These are phyloP conservation scores for Acidiella bohemica DNA, from an alignment of 495 filamentous ascomycete genomes.

Conservation along the genomic window DNA sequence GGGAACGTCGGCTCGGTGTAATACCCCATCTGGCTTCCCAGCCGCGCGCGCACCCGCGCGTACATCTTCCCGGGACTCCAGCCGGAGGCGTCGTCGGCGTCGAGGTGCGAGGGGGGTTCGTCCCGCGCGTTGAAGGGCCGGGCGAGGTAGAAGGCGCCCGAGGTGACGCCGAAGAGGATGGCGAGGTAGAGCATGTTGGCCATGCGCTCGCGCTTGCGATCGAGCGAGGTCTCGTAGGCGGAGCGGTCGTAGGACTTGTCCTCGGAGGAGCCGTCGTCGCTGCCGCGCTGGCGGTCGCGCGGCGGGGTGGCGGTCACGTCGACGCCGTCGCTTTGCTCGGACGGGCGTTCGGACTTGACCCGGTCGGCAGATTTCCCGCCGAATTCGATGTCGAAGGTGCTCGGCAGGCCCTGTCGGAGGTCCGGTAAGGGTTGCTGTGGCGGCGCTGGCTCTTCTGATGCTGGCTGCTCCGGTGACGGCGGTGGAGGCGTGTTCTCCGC, in stretches of 20 bases:
- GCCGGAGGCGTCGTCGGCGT: constrained; percentile 25
- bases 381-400: constrained; percentile 60
- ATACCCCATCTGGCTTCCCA: constrained; percentile 62
- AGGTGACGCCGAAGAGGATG: constrained; percentile 36
- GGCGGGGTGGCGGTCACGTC: constrained; percentile 3
- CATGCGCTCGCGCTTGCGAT: constrained; percentile 59
- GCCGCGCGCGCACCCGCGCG: constrained; percentile 59
- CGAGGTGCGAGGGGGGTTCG: constrained; percentile 29
- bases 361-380: constrained; percentile 25
- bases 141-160: constrained; percentile 56
- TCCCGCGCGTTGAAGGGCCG: constrained; percentile 75
- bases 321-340: constrained; percentile 6
- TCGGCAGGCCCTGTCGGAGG: constrained; percentile 81
- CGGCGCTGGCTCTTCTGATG: constrained; percentile 27
- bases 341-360: constrained; percentile 7
- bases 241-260: constrained; percentile 53
- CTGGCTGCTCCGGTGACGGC: background rate
- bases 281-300: constrained; percentile 25
- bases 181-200: constrained; percentile 52
- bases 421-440: constrained; percentile 58
- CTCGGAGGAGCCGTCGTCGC: constrained; percentile 29
- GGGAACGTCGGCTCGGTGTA: constrained; percentile 94
- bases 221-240: constrained; percentile 80
- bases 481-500: constrained; percentile 15
- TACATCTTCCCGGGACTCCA: constrained; percentile 66